Evolutionary conservation across 805 yeast genomes (phyloP), one percentile per base, ranked within the genome.

Genomic region (Metschnikowia matae): DNA sequence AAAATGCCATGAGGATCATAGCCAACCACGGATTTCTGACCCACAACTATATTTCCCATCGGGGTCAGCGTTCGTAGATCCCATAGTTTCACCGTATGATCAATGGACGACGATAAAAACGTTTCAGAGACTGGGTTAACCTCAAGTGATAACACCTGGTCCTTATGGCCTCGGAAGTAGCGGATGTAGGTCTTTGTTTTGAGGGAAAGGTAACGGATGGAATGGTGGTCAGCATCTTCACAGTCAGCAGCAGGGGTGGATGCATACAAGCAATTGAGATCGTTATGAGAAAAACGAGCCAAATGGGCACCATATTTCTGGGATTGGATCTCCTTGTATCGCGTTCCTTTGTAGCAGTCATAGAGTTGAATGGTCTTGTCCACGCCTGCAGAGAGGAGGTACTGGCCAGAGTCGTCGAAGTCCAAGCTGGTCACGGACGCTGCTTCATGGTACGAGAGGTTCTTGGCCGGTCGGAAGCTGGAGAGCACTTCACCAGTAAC

Each of bases 231-330:
- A 45, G 81, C 84, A n/a, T 56, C 59, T n/a, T 61, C 67, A 4
- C 49, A 49, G 21, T 48, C 57, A 5, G 54, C 61, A 3, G 61
- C 48, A 6, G 75, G 75, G 0, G 98, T 89, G 4, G 96, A 87
- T 1, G 95, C 90, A 63, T 87, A 88, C 14, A 92, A 74, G 60
- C 94, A 85, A 58, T 84, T 83, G 50, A 79, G 75, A 41, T 82
- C 83, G 40, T 79, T 77, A 61, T 86, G 95, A 0, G 96, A 83
- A 65, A 94, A 94, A 42, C 82, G 75, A 2, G 96, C 97, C 36
- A 88, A 68, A 61, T 89, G 90, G 50, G 90, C 87, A 0, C 99
- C 99, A 60, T 94, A 94, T 63, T 94, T 94, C 69, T 90, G 91
- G 29, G 94, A 84, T 52, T 81, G 84, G 7, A 88, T 78, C 3